Conservation (phyloP, 2,329 filamentous ascomycete species). For the Xylariales sp. region DNA sequence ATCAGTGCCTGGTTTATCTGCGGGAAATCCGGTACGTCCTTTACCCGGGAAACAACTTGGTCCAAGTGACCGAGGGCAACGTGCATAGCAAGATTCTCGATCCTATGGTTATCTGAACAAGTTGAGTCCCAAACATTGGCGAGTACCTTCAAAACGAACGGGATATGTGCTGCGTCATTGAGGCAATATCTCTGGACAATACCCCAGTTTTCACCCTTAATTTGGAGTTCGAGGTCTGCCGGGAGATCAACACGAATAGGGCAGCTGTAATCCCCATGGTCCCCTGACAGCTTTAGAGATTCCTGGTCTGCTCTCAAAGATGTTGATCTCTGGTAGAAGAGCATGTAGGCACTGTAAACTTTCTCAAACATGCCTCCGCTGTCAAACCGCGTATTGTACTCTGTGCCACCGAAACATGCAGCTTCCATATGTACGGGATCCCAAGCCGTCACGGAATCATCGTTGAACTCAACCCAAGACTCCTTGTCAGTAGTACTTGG, state of each 20-base stretch:
- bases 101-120: constrained; percentile 44
- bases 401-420: constrained; percentile 74
- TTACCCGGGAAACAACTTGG: constrained; percentile 68
- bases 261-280: too few species aligned
- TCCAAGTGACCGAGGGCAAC: constrained; percentile 65
- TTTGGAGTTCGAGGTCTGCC: constrained; percentile 47
- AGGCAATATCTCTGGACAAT: constrained; percentile 75
- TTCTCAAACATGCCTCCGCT: constrained; percentile 55
- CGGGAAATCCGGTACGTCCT: constrained; percentile 61
- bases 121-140: constrained; percentile 46
- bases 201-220: constrained; percentile 67
- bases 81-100: constrained; percentile 47
- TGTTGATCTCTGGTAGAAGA: constrained; percentile 86
- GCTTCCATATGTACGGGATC: constrained; percentile 68
- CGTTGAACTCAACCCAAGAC: constrained; percentile 90
- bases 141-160: constrained; percentile 62
- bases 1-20: constrained; percentile 45
- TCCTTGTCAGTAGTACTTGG: constrained; percentile 45
- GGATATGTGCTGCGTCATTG: constrained; percentile 67
- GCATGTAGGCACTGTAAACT: constrained; percentile 89
- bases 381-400: constrained; percentile 46
- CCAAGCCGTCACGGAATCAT: constrained; percentile 75
- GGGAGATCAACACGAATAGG: constrained; percentile 44
- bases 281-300: constrained; percentile 30
- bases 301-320: constrained; percentile 53